Evolutionary conservation across 179 eudicot species (phyloP).

Genomic region (Sideroxylon spinosum): DNA sequence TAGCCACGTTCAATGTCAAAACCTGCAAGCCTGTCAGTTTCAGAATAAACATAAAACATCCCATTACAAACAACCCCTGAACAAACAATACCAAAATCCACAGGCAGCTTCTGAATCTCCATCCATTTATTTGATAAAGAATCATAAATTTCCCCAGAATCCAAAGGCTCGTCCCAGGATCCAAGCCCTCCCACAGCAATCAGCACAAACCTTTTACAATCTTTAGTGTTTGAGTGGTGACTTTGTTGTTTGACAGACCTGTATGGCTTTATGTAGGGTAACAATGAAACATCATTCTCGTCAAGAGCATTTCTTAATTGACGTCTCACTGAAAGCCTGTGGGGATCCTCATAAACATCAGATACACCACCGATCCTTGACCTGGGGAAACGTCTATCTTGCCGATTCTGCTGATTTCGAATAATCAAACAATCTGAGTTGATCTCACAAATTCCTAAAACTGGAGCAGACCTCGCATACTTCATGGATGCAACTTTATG

Average conservation of each 20-base stretch:
- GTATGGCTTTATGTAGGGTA: conserved; percentile 42
- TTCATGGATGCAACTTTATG: conserved; percentile 82
- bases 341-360: conserved; percentile 95
- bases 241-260: conserved; percentile 53
- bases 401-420: conserved; percentile 53
- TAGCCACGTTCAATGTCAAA: conserved; percentile 79
- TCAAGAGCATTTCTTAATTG: conserved; percentile 54
- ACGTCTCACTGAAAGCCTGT: conserved; percentile 83
- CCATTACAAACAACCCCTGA: conserved; percentile 77
- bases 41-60: conserved; percentile 77
- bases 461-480: conserved; percentile 73
- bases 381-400: conserved; percentile 65
- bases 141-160: conserved; percentile 83
- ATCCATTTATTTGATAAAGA: conserved; percentile 78
- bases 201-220: conserved; percentile 53
- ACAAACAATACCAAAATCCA: conserved; percentile 81
- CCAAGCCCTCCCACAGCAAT: conserved; percentile 92
- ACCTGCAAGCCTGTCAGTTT: conserved; percentile 72
- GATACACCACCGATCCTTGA: conserved; percentile 72
- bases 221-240: conserved; percentile 40
- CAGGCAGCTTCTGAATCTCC: conserved; percentile 74
- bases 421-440: conserved; percentile 42
- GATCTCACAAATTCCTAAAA: conserved; percentile 70
- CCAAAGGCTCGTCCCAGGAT: conserved; percentile 84
- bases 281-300: conserved; percentile 46